A percentile compares a stretch with the other conserved stretches of the same genome.
Evolutionary conservation across 2,329 filamentous ascomycete species (phyloP).

Genomic region (Canariomyces notabilis): DNA sequence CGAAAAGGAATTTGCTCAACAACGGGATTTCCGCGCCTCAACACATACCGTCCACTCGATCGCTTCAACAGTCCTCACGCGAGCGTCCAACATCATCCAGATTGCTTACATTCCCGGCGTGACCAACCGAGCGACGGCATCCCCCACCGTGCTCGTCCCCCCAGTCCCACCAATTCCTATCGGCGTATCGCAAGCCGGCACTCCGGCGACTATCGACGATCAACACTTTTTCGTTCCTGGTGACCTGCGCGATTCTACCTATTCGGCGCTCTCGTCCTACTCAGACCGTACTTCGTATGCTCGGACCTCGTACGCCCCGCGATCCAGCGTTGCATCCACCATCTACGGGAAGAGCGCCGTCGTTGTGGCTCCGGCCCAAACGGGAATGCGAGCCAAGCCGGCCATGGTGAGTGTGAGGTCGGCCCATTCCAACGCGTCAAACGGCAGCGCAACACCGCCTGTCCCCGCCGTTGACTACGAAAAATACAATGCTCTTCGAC

Average conservation of each 20-base stretch:
- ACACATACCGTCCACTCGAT: slow-evolving; percentile 86
- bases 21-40: slow-evolving; percentile 63
- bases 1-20: slow-evolving; percentile 50
- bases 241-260: slow-evolving; percentile 85
- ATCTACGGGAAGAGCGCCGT: slow-evolving; percentile 91
- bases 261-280: slow-evolving; percentile 67
- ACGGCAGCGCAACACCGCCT: slow-evolving; percentile 56
- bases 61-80: slow-evolving; percentile 89
- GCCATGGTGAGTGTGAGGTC: slow-evolving; percentile 91
- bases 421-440: slow-evolving; percentile 49
- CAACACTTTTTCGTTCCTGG: slow-evolving; percentile 92
- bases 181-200: slow-evolving; percentile 53
- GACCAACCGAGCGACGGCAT: slow-evolving; percentile 81
- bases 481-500: slow-evolving; percentile 47
- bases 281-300: slow-evolving; percentile 59
- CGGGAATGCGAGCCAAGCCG: slow-evolving; percentile 80
- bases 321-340: slow-evolving; percentile 80
- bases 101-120: slow-evolving; percentile 98
- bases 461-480: slow-evolving; percentile 67
- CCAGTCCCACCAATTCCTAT: slow-evolving; percentile 88
- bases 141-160: slow-evolving; percentile 82
- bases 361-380: slow-evolving; percentile 76
- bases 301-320: slow-evolving; percentile 52
- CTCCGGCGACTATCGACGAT: slow-evolving; percentile 58
- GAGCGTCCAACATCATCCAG: slow-evolving; percentile 97